These are phyloP conservation scores for Orobanche coerulescens DNA, from an alignment of 257 asterid species.

Conservation along the genomic window DNA sequence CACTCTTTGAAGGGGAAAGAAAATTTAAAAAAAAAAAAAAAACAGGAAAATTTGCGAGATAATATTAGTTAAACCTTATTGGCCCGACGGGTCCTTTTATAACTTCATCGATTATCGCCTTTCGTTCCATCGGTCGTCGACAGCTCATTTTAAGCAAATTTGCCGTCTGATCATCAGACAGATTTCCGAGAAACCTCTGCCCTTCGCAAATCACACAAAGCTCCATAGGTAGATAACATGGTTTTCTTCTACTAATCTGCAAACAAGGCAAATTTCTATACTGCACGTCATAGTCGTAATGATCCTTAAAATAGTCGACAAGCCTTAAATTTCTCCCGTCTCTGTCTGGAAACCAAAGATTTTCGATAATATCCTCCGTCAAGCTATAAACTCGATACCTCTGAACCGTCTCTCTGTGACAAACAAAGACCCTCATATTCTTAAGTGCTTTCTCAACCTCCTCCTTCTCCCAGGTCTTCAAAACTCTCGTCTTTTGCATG, in stretches of 20 bases:
- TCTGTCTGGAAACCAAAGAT: conserved; percentile 67
- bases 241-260: conserved; percentile 79
- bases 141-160: conserved; percentile 83
- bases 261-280: conserved; percentile 76
- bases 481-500: conserved; percentile 39
- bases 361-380: conserved; percentile 58
- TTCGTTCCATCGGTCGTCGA: conserved; percentile 68
- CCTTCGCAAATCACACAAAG: conserved; percentile 96
- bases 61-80: conserved; percentile 46
- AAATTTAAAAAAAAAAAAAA: neutral
- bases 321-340: conserved; percentile 56
- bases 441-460: conserved; percentile 70
- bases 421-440: conserved; percentile 79
- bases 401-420: conserved; percentile 80
- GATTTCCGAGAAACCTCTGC: conserved; percentile 92
- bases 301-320: conserved; percentile 69
- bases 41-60: neutral
- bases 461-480: conserved; percentile 49
- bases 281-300: conserved; percentile 65
- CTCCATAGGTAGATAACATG: conserved; percentile 94
- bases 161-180: conserved; percentile 87
- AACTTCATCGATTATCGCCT: conserved; percentile 56
- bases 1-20: too few species aligned
- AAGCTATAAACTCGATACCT: conserved; percentile 66
- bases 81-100: conserved; percentile 93